Evolutionary conservation across 1,284 basidiomycete species (phyloP).

Genomic region (Malassezia psittaci): DNA sequence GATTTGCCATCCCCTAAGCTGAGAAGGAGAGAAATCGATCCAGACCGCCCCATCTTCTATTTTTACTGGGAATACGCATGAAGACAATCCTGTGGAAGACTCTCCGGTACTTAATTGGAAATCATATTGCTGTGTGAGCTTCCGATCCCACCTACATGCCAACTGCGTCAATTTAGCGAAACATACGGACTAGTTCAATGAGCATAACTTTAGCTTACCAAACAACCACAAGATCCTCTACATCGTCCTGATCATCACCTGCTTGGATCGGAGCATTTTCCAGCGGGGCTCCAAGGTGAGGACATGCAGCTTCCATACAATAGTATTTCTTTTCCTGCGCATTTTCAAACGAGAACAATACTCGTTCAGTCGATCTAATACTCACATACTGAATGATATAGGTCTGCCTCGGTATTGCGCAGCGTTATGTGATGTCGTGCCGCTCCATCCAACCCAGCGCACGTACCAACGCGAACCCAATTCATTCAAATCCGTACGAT

Average conservation of each 20-base stretch:
- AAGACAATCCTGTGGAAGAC: constrained; percentile 64
- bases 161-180: background rate
- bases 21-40: constrained; percentile 24
- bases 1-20: constrained; percentile 55
- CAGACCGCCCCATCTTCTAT: constrained; percentile 49
- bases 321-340: constrained; percentile 49
- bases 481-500: too few species aligned
- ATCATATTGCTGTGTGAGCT: constrained; percentile 67
- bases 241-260: constrained; percentile 48
- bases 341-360: constrained; percentile 32
- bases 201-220: background rate
- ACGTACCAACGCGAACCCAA: constrained; percentile 9
- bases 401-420: constrained; percentile 20
- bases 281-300: constrained; percentile 72
- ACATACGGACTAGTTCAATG: constrained; percentile 13
- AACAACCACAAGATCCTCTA: constrained; percentile 50
- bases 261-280: constrained; percentile 62
- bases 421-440: constrained; percentile 38
- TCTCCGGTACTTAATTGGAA: constrained; percentile 62
- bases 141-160: constrained; percentile 3
- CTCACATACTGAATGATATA: constrained; percentile 33
- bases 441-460: constrained; percentile 19
- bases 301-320: constrained; percentile 74
- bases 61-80: constrained; percentile 66
- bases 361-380: constrained; percentile 6